A percentile compares a stretch with the other conserved stretches of the same genome.
Conservation (phyloP, 768 basidiomycete genomes). For the Inosperma sp. region DNA sequence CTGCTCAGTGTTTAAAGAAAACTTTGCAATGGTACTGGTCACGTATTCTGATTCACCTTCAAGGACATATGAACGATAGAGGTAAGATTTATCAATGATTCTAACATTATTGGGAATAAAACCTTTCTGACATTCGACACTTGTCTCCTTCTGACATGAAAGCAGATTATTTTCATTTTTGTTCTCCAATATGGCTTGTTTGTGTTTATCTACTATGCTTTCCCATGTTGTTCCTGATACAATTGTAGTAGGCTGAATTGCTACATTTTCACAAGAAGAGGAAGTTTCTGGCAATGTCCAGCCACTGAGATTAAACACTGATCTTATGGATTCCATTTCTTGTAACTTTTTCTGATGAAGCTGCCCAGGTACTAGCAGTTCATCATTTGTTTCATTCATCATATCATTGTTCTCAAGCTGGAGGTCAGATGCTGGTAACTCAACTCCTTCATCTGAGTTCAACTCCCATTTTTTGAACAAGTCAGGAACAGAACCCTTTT, state of each 20-base stretch:
- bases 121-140: not conserved
- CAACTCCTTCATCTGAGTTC: not conserved
- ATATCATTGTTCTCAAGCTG: too few species aligned
- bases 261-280: not conserved
- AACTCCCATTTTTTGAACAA: slow-evolving; percentile 4
- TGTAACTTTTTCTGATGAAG: too few species aligned
- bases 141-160: too few species aligned
- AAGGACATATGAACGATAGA: slow-evolving; percentile 12
- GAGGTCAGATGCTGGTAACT: slow-evolving; percentile 1
- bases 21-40: slow-evolving; percentile 3
- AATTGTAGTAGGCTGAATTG: not conserved
- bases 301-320: too few species aligned
- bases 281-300: not conserved
- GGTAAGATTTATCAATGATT: slow-evolving; percentile 24
- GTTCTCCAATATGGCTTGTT: slow-evolving; percentile 7
- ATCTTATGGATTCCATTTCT: too few species aligned
- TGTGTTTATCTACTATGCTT: slow-evolving; percentile 4
- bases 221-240: slow-evolving; percentile 11
- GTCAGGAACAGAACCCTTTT: not conserved
- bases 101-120: slow-evolving; percentile 13
- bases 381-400: too few species aligned
- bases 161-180: slow-evolving; percentile 1
- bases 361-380: too few species aligned
- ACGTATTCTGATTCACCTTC: not conserved
- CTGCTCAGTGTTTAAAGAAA: slow-evolving; percentile 24